Percentiles rank a stretch among this genome's conserved stretches.
phyloP scores from a whole-genome alignment of 1,284 basidiomycete genomes.

The Leccinum griseonigrum region DNA sequence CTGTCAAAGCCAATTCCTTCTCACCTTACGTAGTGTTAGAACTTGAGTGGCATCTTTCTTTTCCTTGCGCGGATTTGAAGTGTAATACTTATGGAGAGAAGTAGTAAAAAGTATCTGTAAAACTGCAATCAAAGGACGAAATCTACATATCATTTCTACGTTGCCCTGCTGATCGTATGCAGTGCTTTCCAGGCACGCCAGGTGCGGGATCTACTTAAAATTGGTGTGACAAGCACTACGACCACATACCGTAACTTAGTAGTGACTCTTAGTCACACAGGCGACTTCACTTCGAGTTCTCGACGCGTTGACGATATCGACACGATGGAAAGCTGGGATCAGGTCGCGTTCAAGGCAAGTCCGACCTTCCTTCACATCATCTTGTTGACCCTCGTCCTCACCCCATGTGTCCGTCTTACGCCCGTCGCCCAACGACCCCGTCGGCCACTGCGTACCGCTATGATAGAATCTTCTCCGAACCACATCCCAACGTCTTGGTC shows the following conservation, averaged over 20 bases:
- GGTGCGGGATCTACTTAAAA: not conserved
- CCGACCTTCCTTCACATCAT: not conserved
- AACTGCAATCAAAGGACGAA: not conserved
- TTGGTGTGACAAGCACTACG: not conserved
- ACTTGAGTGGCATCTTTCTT: not conserved
- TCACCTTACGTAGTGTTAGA: conserved; percentile 22
- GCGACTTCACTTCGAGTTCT: not conserved
- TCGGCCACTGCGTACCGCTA: not conserved
- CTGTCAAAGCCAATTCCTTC: conserved; percentile 22
- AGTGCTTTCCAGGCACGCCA: not conserved
- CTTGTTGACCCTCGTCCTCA: not conserved
- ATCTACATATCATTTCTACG: not conserved
- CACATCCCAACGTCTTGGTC: conserved; percentile 62
- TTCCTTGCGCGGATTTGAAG: not conserved
- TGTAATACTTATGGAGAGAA: not conserved
- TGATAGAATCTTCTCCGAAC: conserved; percentile 58
- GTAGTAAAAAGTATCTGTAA: conserved; percentile 7
- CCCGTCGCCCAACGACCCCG: not conserved
- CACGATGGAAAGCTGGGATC: conserved; percentile 40
- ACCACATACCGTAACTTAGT: no score
- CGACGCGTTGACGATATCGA: not conserved
- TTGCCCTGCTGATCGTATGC: not conserved
- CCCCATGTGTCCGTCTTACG: not conserved
- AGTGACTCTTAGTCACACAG: not conserved
- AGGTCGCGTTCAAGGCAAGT: conserved; percentile 47